Percentiles rank a stretch among this genome's conserved stretches.
Conservation (phyloP, 768 basidiomycete species). For the Russula abietina region DNA sequence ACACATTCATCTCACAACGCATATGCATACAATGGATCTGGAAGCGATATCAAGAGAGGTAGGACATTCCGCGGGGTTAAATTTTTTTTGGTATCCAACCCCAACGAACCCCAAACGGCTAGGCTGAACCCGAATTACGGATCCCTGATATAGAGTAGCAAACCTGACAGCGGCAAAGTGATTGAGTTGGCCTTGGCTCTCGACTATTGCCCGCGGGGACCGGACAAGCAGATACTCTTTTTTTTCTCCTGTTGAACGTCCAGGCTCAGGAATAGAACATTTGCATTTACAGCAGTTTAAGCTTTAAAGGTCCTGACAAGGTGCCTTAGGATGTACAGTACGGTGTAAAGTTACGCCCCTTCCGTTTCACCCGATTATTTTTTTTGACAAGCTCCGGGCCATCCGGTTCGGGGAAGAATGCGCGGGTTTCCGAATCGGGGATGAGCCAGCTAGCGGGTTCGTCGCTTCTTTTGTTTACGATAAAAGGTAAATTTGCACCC, state of each 20-base stretch:
- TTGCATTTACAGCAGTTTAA: conserved; percentile 2
- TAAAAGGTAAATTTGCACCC: conserved; percentile 23
- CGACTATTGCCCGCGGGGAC: conserved; percentile 5
- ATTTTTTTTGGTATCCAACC: conserved; percentile 15
- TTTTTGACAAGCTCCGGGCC: conserved; percentile 8
- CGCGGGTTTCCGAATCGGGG: not conserved
- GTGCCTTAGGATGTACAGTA: conserved; percentile 16
- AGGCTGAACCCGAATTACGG: conserved; percentile 17
- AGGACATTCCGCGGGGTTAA: conserved; percentile 20
- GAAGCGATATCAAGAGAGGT: not conserved
- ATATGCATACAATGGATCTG: conserved; percentile 23
- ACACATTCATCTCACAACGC: conserved; percentile 25
- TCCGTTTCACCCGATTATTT: not conserved
- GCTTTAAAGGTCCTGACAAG: conserved; percentile 10
- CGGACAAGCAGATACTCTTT: not conserved
- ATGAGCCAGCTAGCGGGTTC: conserved; percentile 5
- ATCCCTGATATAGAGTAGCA: conserved; percentile 6
- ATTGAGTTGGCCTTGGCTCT: conserved; percentile 7
- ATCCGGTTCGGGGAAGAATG: conserved; percentile 5
- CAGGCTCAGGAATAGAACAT: not conserved
- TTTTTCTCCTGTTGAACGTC: not conserved
- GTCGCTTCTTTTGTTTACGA: conserved; percentile 9
- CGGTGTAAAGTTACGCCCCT: not conserved
- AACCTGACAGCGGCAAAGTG: conserved; percentile 18
- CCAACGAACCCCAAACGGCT: conserved; percentile 19